Percentiles rank a stretch among this genome's conserved stretches.
Conservation (phyloP, 1,284 basidiomycete species). For the Ceratobasidium sp. region DNA sequence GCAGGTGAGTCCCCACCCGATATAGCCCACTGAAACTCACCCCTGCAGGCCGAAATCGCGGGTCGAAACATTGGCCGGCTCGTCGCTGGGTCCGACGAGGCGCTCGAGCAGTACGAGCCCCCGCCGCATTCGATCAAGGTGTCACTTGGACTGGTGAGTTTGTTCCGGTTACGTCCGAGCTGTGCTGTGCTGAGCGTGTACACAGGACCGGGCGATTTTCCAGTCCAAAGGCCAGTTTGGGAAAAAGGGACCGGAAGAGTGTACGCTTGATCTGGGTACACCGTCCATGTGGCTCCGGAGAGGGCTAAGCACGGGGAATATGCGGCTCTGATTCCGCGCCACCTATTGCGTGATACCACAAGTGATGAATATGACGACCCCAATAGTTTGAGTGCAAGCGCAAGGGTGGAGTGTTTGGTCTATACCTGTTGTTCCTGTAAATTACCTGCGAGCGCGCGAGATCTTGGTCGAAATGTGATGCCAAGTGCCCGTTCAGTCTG, state of each 20-base stretch:
- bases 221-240: slow-evolving; percentile 24
- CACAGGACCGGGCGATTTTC: slow-evolving; percentile 23
- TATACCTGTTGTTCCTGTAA: not conserved
- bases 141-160: slow-evolving; percentile 61
- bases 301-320: slow-evolving; percentile 21
- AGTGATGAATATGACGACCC: too few species aligned
- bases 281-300: slow-evolving; percentile 25
- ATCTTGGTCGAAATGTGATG: not conserved
- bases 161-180: not conserved
- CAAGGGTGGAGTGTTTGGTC: not conserved
- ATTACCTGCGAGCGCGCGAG: not conserved
- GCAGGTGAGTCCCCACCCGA: slow-evolving; percentile 51
- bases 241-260: slow-evolving; percentile 20
- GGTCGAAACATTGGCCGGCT: slow-evolving; percentile 50
- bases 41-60: slow-evolving; percentile 43
- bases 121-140: slow-evolving; percentile 71
- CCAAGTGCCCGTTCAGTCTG: not conserved
- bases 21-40: not conserved
- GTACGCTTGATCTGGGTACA: slow-evolving; percentile 27
- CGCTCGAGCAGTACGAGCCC: slow-evolving; percentile 62
- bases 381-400: not conserved
- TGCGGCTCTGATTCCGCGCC: slow-evolving; percentile 12
- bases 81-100: slow-evolving; percentile 41
- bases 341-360: too few species aligned
- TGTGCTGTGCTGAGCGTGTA: not conserved